Evolutionary conservation across 1,284 basidiomycete species (phyloP).

Genomic region (Leccinum fuscescens): DNA sequence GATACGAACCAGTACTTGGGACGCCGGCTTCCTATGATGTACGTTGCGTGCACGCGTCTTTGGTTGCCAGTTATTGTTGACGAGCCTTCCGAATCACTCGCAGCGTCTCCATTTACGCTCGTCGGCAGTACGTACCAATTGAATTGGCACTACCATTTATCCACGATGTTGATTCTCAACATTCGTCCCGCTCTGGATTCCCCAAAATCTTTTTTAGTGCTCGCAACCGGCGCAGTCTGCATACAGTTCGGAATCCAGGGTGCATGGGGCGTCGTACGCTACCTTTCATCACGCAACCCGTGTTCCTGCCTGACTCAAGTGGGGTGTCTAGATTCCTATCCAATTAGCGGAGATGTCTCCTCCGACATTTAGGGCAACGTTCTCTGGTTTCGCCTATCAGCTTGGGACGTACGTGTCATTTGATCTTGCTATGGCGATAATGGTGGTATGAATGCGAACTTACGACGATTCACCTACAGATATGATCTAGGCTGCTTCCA

Average conservation of each 20-base stretch:
- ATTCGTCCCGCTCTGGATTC: conserved; percentile 84
- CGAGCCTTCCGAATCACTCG: background rate
- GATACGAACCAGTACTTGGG: conserved; percentile 83
- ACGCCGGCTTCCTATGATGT: conserved; percentile 84
- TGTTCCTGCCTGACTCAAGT: background rate
- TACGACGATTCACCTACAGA: conserved; percentile 29
- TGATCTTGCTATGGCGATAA: background rate
- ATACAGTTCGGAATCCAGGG: conserved; percentile 83
- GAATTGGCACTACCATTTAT: conserved; percentile 40
- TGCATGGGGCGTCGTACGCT: conserved; percentile 68
- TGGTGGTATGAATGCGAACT: background rate
- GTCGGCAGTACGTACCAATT: conserved; percentile 37
- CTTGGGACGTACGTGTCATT: conserved; percentile 50
- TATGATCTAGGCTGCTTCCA: conserved; percentile 85
- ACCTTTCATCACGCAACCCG: background rate
- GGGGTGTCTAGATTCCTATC: conserved; percentile 62
- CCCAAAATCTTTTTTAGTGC: conserved; percentile 61
- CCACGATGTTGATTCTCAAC: conserved; percentile 27
- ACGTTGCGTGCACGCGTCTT: conserved; percentile 21
- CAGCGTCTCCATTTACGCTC: conserved; percentile 39
- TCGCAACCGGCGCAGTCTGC: conserved; percentile 81
- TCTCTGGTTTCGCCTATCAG: conserved; percentile 89
- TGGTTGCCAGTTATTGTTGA: background rate
- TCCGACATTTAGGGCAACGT: conserved; percentile 89
- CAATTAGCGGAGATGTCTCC: conserved; percentile 88